A percentile compares a stretch with the other conserved stretches of the same genome.
These are phyloP conservation scores for Diversispora eburnea DNA, from an alignment of 192 early-diverging fungal genomes.

Conservation along the genomic window DNA sequence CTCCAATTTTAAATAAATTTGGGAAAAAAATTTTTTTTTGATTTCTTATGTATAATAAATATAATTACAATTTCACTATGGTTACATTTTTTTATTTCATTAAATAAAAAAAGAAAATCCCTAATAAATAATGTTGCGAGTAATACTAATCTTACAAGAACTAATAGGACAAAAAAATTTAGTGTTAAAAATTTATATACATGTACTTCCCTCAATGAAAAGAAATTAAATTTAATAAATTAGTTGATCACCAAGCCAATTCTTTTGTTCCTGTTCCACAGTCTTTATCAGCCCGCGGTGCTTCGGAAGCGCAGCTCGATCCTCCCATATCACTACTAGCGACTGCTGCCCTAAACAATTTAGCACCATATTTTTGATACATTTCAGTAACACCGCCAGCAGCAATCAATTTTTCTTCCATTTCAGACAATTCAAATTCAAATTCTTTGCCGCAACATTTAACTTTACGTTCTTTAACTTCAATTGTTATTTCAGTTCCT, in stretches of 20 bases:
- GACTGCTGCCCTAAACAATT: constrained; percentile 70
- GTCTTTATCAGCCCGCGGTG: not conserved
- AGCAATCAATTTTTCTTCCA: constrained; percentile 71
- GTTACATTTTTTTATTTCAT: too few relatives aligned
- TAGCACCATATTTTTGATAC: constrained; percentile 74
- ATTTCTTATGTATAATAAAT: too few relatives aligned
- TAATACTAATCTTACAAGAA: too few relatives aligned
- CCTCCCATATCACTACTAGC: constrained; percentile 36
- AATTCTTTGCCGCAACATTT: constrained; percentile 55
- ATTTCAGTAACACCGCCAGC: constrained; percentile 76
- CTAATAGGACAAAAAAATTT: too few relatives aligned
- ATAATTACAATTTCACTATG: too few relatives aligned
- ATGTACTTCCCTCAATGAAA: not conserved
- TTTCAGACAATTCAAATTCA: constrained; percentile 59
- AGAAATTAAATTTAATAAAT: not conserved
- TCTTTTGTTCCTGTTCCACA: constrained; percentile 23
- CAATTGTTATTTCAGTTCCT: constrained; percentile 65
- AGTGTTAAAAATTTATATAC: too few relatives aligned
- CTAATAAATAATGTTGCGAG: too few relatives aligned
- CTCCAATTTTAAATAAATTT: too few relatives aligned
- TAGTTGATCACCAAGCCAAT: constrained; percentile 19
- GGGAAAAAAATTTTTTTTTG: too few relatives aligned
- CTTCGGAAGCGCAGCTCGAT: constrained; percentile 32
- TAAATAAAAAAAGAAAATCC: too few relatives aligned
- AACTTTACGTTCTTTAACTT: constrained; percentile 64